Evolutionary conservation across 306 rosid species (phyloP), one percentile per base, ranked within the genome.

Genomic region (Vigna angularis): DNA sequence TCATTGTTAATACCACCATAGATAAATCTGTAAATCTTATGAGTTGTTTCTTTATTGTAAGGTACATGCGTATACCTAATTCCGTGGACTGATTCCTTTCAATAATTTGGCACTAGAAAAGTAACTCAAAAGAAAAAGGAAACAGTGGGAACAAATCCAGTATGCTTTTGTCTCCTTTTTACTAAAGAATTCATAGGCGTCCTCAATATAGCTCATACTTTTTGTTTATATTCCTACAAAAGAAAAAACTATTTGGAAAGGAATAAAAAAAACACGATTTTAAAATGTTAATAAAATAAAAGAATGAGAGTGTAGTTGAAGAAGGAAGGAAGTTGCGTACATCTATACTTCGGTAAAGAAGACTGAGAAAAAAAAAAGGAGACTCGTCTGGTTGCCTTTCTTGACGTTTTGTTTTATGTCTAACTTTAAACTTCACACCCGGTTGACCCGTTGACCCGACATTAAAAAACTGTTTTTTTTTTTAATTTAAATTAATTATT

Each of bases 101-200:
- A 62, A 62, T 62, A 62, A 62, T 62, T 62, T 32, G 8, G 22
- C 22, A 61, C 22, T 15, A 61, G 13, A 61, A 30, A 61, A 61
- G 45, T 30, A 3, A 62, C 6, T 4, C 32, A 30, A 16, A 62
- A 63, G 15, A 9, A 32, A 62, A 62, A 16, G 24, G 6, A n/a
- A 63, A 63, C 49, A 36, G 48, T 36, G 69, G 69, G 26, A 63
- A 36, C 26, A 34, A 30, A 59, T 28, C 13, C 15, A 16, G 3
- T 36, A 16, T 36, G 48, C 48, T 36, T 63, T 63, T 16, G 48
- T 63, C 48, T 34, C 7, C 28, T 34, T 64, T 36, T 36, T 8
- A 14, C 13, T 62, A 16, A 62, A 34, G 16, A 62, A 26, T 3
- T 7, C 4, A 56, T 1, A 61, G 44, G 28, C 3, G 2, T 26